Evolutionary conservation across 441 rosid genomes (phyloP), one percentile per base, ranked within the genome.

Genomic region (Rhodomyrtus psidioides): DNA sequence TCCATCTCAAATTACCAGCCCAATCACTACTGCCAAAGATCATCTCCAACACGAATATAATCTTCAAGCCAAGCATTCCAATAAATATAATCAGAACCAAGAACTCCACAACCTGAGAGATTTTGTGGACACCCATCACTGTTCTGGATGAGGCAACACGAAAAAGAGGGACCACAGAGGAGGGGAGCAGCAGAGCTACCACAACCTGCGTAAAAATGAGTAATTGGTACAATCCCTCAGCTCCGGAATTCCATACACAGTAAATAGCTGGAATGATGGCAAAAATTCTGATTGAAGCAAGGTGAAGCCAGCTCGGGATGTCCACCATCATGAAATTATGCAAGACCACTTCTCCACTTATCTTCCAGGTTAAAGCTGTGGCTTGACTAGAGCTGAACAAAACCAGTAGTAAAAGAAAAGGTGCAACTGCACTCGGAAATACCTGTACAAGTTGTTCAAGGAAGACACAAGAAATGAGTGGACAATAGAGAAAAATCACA

Each of bases 231-330:
- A 93, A 55, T 76, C 99, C 99, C 85, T 96, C 99, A 86, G 96
- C 94, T 89, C 99, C 99, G 21, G 96, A 90, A 87, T 96, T 95
- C 97, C 97, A 94, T 75, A 94, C 93, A 89, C 98, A 95, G 89
- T 89, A 95, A 84, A 95, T 94, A 82, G 98, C 98, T 14, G 98
- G 98, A 83, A 94, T 92, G 87, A 95, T 92, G 54, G 98, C 96
- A 81, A 96, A 86, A 87, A 94, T 89, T 93, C 99, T 94, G 88
- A 95, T 90, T 55, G 98, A 94, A 83, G 92, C 94, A 83, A 92
- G 95, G 89, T 95, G 98, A 87, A 98, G 98, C 99, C 98, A 98
- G 90, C 90, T 87, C 49, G 99, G 99, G 82, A 96, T 92, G 85
- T 94, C 95, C 87, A 98, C 91, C 88, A 92, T 84, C 84, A 97